phyloP scores from a whole-genome alignment of 75 land plant species.

The Cryptomeria japonica region DNA sequence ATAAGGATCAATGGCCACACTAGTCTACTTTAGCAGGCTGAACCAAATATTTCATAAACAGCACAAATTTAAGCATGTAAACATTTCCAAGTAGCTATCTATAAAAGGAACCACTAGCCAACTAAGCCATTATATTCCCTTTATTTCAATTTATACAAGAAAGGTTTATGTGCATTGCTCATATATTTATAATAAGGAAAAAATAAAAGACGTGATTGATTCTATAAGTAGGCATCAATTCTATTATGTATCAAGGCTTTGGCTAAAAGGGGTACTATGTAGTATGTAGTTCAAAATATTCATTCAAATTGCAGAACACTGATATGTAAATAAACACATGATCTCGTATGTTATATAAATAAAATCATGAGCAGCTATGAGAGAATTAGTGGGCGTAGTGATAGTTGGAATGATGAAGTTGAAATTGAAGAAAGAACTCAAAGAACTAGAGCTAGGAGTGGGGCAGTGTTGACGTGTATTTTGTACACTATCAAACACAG shows the following conservation, averaged over 20 bases:
- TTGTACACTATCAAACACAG: too few relatives aligned
- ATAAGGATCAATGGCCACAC: not conserved
- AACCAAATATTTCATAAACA: not conserved
- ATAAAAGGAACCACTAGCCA: not conserved
- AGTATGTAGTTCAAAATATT: not conserved
- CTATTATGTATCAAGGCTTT: not conserved
- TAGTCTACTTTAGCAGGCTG: not conserved
- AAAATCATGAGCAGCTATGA: too few relatives aligned
- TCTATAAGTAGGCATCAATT: not conserved
- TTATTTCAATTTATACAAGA: not conserved
- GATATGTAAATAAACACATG: not conserved
- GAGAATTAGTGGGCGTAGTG: too few relatives aligned
- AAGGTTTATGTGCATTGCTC: not conserved
- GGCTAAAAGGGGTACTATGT: not conserved
- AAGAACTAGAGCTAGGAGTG: too few relatives aligned
- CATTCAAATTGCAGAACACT: not conserved
- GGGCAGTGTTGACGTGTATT: too few relatives aligned
- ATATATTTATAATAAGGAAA: not conserved
- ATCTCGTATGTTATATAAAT: too few relatives aligned
- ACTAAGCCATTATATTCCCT: not conserved
- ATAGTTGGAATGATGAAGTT: too few relatives aligned
- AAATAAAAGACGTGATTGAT: not conserved
- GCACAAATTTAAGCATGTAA: not conserved
- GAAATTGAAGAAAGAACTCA: too few relatives aligned
- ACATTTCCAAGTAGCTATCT: not conserved